Evolutionary conservation across 140 eudicot genomes (phyloP), one percentile per base, ranked within the genome.

Genomic region (Senecio squalidus): DNA sequence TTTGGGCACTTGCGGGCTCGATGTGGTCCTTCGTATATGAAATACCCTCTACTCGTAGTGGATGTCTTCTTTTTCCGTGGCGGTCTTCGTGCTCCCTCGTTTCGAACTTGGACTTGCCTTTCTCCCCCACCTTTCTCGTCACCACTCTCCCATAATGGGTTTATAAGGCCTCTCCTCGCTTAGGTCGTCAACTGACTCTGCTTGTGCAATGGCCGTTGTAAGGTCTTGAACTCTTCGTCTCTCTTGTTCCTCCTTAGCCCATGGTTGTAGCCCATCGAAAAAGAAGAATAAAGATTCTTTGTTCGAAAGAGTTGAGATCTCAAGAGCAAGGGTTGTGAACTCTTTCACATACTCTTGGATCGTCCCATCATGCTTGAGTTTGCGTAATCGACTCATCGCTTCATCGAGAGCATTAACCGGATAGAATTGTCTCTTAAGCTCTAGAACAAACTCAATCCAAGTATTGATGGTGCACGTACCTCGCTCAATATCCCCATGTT

Each of bases 341-440:
- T 44, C 50, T 0, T 15, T 44, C 1, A 44, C 23, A 16, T 44
- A 44, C 50, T 17, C 24, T 17, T 6, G 8, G 25, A 44, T 43
- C 49, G 6, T 4, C 20, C 18, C 18, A 3, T n/a, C 18, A 43
- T 43, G 49, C 24, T 13, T 11, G 20, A 14, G 49, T 43, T 43
- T 43, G 24, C 49, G 40, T 0, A 65, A 26, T 6, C 29, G 29
- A 16, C 53, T 22, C 2, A 6, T 14, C 0, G 71, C 62, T 10
- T 29, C 51, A 0, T 23, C 18, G 34, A 34, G 13, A 6, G 40
- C 62, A 25, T 52, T 24, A 22, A 21, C 53, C 0, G 62, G 54
- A 25, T 33, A 38, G 25, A 66, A 66, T 38, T 66, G 62, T 6
- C 39, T 66, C 26, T 52, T 51, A 0, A 66, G 6, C 6, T 66